phyloP scores from a whole-genome alignment of 345 rosid genomes.

The Syzygium aromaticum region DNA sequence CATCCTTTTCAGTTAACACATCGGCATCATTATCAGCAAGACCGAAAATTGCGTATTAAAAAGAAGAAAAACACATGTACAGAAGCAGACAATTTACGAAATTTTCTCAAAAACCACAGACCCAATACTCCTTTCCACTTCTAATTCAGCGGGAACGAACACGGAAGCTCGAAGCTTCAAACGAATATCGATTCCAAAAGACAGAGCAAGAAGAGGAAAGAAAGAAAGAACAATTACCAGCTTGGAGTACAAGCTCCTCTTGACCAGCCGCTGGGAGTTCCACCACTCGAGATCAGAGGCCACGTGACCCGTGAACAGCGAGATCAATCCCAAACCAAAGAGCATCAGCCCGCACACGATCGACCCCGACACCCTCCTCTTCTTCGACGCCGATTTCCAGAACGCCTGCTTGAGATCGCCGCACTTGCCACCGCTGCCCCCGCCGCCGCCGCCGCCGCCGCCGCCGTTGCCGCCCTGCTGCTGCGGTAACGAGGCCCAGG shows the following conservation, averaged over 20 bases:
- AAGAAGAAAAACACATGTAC: background rate
- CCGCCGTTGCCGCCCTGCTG: background rate
- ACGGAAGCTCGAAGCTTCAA: background rate
- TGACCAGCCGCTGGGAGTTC: conserved; percentile 64
- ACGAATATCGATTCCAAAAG: background rate
- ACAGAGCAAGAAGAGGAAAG: background rate
- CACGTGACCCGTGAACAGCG: conserved; percentile 89
- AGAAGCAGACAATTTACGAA: background rate
- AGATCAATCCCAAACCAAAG: conserved; percentile 77
- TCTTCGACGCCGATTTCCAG: background rate
- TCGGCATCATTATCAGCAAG: background rate
- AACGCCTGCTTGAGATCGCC: background rate
- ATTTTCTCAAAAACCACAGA: background rate
- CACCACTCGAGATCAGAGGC: conserved; percentile 95
- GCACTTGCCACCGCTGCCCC: background rate
- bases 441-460: background rate
- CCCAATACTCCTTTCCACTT: background rate
- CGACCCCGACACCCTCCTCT: conserved; percentile 43
- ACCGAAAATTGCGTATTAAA: background rate
- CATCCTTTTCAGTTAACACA: background rate
- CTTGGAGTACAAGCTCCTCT: conserved; percentile 37
- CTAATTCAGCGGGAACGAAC: background rate
- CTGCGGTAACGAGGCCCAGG: background rate
- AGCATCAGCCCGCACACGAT: conserved; percentile 80
- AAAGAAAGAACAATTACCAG: conserved; percentile 30